Base-by-base conservation (phyloP, 306 rosid genomes). In the Purshia tridentata region DNA sequence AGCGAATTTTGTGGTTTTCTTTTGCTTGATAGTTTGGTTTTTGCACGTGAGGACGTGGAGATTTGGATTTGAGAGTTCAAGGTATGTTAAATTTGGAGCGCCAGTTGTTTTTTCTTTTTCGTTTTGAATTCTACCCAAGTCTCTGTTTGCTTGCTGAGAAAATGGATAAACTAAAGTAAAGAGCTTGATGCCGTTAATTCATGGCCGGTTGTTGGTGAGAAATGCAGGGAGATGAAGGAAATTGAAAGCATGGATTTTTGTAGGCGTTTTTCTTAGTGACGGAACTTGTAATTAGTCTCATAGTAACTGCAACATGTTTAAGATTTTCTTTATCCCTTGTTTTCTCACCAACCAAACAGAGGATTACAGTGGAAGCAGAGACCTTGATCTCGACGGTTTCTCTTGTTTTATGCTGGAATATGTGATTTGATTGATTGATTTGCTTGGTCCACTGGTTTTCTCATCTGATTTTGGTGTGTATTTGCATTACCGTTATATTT, bases 31-130 rank as follows among this genome's bases (percentile, higher is more conserved):
- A 0, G 41, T 60, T 44, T 22, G 20, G 15, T 20, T 69, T 70
- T 9, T 19, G 52, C 69, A 46, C 60, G 48, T 45, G 58, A 14
- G 62, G 72, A 73, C 79, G 49, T 60, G 45, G 76, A 18, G 78
- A 57, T 69, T 74, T 65, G 22, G 58, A 47, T 6, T 72, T 52
- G 47, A 20, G 40, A 65, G 70, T 57, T 11, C 40, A 60, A 86
- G 96, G 89, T 92, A 88, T 48, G 96, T 76, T 6, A 19, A 75
- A 68, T 80, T 84, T 70, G n/a, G 11, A 18, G 52, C 48, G 39
- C 16, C 54, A 2, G 9, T 10, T 2, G 2, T 77, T 60, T 29
- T 58, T 49, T 57, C 1, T 80, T 41, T 57, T 74, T 73, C 23
- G 53, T 69, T 70, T 79, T 49, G 45, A 56, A 51, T 50, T 66